Evolutionary conservation across 2,329 filamentous ascomycete species (phyloP).

Genomic region (Pseudogymnoascus sp.): DNA sequence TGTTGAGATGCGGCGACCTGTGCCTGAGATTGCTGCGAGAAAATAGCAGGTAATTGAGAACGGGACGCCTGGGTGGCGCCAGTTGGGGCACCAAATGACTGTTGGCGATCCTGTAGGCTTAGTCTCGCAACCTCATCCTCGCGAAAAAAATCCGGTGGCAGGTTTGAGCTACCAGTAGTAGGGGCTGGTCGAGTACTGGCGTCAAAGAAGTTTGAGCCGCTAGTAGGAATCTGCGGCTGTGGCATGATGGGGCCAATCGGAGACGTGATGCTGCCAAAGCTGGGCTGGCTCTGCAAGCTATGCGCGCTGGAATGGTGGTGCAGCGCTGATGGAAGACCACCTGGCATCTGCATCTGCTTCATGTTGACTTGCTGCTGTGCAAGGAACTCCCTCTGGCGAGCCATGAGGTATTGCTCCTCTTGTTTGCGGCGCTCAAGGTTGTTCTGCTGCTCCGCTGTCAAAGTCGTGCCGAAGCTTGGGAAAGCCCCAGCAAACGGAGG

Average conservation of each 20-base stretch:
- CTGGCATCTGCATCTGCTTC: slow-evolving; percentile 60
- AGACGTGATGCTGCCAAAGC: slow-evolving; percentile 90
- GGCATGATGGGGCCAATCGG: slow-evolving; percentile 53
- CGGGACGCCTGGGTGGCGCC: slow-evolving; percentile 19
- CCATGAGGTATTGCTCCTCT: slow-evolving; percentile 95
- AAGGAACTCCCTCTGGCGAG: slow-evolving; percentile 87
- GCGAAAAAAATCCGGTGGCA: slow-evolving; percentile 45
- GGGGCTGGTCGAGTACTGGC: slow-evolving; percentile 33
- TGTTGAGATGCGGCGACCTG: slow-evolving; percentile 52
- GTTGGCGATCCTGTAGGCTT: slow-evolving; percentile 35
- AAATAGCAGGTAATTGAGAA: slow-evolving; percentile 24
- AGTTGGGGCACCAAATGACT: slow-evolving; percentile 17
- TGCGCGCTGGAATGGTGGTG: slow-evolving; percentile 94
- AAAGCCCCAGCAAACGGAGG: slow-evolving; percentile 91
- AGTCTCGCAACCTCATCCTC: slow-evolving; percentile 70
- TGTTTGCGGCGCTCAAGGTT: slow-evolving; percentile 93
- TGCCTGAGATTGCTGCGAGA: slow-evolving; percentile 21
- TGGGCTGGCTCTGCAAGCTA: slow-evolving; percentile 93
- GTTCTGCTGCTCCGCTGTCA: slow-evolving; percentile 97
- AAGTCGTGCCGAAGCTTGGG: slow-evolving; percentile 89
- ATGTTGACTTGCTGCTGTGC: slow-evolving; percentile 76
- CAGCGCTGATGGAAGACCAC: slow-evolving; percentile 43
- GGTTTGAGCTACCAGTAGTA: slow-evolving; percentile 33
- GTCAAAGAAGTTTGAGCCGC: slow-evolving; percentile 64
- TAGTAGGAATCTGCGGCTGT: slow-evolving; percentile 46